Percentiles rank a stretch among this genome's conserved stretches.
phyloP scores from a whole-genome alignment of 306 rosid species.

The Mucuna pruriens region DNA sequence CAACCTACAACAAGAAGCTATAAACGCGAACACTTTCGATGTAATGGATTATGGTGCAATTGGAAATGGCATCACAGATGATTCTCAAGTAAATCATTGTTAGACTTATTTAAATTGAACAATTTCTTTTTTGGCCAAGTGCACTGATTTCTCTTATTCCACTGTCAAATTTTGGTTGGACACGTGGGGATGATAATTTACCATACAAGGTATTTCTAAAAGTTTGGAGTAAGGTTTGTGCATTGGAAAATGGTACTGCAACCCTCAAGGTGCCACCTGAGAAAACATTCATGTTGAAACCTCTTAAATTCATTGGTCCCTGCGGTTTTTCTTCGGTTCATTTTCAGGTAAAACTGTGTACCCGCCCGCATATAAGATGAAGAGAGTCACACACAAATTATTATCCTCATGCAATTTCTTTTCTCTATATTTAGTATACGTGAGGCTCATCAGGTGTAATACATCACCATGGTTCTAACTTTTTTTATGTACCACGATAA shows the following conservation, averaged over 20 bases:
- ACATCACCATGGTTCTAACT: background rate
- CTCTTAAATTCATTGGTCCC: slow-evolving; percentile 38
- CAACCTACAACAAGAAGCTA: background rate
- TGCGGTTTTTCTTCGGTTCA: slow-evolving; percentile 9
- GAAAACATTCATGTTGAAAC: slow-evolving; percentile 34
- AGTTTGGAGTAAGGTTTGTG: slow-evolving; percentile 33
- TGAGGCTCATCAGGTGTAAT: no score
- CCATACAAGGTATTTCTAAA: slow-evolving; percentile 32
- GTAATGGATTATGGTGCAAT: slow-evolving; percentile 42
- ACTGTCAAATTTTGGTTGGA: background rate
- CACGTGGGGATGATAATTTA: background rate
- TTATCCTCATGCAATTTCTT: background rate
- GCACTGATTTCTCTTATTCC: background rate
- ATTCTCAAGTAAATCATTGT: slow-evolving; percentile 33
- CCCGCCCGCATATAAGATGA: background rate
- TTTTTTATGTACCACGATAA: background rate
- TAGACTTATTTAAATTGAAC: background rate
- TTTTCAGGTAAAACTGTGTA: slow-evolving; percentile 29
- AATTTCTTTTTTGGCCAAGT: background rate
- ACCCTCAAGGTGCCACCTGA: slow-evolving; percentile 11
- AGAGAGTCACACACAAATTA: background rate
- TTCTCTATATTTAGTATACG: no score
- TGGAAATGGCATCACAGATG: slow-evolving; percentile 38
- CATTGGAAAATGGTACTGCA: background rate
- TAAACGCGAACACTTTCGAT: background rate